These are phyloP conservation scores for Sicyos edulis DNA, from an alignment of 306 rosid species.

Conservation along the genomic window DNA sequence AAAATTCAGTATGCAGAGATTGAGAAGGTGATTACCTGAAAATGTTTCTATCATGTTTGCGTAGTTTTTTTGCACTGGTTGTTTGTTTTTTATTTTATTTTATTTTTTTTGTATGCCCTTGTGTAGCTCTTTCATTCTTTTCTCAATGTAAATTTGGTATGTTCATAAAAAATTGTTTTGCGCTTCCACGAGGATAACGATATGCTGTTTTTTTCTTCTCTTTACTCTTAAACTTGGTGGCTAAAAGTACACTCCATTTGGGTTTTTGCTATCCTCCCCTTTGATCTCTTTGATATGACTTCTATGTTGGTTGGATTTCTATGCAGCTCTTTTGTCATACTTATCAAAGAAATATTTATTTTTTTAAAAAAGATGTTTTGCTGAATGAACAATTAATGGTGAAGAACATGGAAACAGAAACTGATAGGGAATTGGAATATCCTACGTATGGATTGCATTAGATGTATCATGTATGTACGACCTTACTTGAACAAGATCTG, in stretches of 20 bases:
- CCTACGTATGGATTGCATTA: background rate
- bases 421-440: background rate
- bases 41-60: background rate
- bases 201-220: background rate
- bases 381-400: background rate
- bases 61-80: too few relatives aligned
- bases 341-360: background rate
- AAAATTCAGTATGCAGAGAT: slow-evolving; percentile 93
- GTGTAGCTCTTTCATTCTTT: too few relatives aligned
- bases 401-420: slow-evolving; percentile 3
- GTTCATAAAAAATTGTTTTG: too few relatives aligned
- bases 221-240: background rate
- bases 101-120: too few relatives aligned
- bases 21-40: slow-evolving; percentile 59
- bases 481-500: too few relatives aligned
- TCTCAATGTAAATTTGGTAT: too few relatives aligned
- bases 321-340: background rate
- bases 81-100: too few relatives aligned
- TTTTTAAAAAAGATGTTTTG: background rate
- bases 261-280: background rate
- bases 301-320: background rate
- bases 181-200: background rate
- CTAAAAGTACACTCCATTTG: background rate
- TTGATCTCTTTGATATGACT: background rate
- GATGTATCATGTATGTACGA: too few relatives aligned